Evolutionary conservation across 73 alveolate genomes (phyloP), one percentile per base, ranked within the genome.

Genomic region (Uronychia setigera): DNA sequence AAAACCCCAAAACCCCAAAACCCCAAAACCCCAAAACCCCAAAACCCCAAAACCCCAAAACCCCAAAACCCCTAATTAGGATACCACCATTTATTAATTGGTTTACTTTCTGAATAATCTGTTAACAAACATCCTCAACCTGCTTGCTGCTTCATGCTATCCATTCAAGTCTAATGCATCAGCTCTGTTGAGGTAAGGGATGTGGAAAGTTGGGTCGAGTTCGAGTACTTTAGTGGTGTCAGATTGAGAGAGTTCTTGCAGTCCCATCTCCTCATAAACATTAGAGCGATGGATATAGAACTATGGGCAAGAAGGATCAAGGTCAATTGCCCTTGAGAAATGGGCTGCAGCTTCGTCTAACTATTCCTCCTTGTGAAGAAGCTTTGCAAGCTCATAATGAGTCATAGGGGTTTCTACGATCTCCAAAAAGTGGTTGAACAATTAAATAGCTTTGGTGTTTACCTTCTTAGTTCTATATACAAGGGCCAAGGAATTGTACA

Each of bases 401-500:
- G 88, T 89, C 27, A 78, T 88, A 46, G 92, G 91, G 78, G 88
- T 92, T 58, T 92, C 87, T 19, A 60, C 31, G 27, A 28, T 13
- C 25, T 33, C 27, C 30, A 92, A 76, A 60, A 88, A 92, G 30
- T 91, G 80, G 29, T 76, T 77, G 67, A 87, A 88, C 35, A 90
- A 79, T 76, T 74, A 76, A 19, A 92, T 83, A 76, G 86, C 94
- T 74, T 80, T 92, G 67, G 59, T 32, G 30, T 59, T 79, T 74
- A 87, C 86, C 32, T 79, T 60, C 35, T 79, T 35, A 32, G 76
- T 77, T 32, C 83, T 87, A 86, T 87, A 88, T 57, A 88, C 79
- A 57, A 86, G 46, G 5, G 94, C 96, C 84, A 92, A 86, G 0
- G 91, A 78, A 83, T 87, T 81, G 81, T 80, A 92, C 29, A 83